phyloP scores from a whole-genome alignment of 2,329 filamentous ascomycete genomes.

The Boeremia exigua region DNA sequence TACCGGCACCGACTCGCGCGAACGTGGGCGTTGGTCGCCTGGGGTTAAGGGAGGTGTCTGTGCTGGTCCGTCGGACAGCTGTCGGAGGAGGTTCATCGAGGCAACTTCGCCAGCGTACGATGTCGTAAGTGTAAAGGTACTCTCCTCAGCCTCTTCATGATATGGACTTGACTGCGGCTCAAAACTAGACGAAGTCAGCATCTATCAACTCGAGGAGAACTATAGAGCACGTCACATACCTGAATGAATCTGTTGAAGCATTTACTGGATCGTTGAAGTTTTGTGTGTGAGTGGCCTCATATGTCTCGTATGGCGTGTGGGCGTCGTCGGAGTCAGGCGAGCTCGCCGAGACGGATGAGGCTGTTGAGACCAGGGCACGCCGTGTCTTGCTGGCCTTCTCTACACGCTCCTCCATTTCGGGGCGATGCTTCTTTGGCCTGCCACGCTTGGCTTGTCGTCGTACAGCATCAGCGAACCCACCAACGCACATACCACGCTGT shows the following conservation, averaged over 20 bases:
- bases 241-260: conserved; percentile 41
- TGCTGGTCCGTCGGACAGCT: conserved; percentile 40
- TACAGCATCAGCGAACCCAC: conserved; percentile 83
- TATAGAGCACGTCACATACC: conserved; percentile 25
- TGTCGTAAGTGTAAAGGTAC: conserved; percentile 34
- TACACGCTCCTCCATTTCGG: conserved; percentile 63
- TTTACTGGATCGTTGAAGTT: conserved; percentile 40
- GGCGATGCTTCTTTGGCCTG: conserved; percentile 67
- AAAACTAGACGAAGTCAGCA: conserved; percentile 38
- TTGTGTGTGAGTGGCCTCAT: conserved; percentile 31
- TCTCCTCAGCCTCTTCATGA: conserved; percentile 27
- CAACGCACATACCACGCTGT: conserved; percentile 95
- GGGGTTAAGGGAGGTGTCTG: conserved; percentile 49
- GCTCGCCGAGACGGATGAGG: conserved; percentile 42
- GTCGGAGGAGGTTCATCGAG: conserved; percentile 44
- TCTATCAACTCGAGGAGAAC: background rate
- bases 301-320: conserved; percentile 36
- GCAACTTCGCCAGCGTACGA: conserved; percentile 39
- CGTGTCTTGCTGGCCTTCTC: conserved; percentile 64
- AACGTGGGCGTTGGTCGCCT: conserved; percentile 35
- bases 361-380: conserved; percentile 40
- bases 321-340: conserved; percentile 43
- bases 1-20: conserved; percentile 27
- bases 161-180: conserved; percentile 40
- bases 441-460: conserved; percentile 72